Conservation (phyloP, 2,329 filamentous ascomycete genomes). For the Samsoniella hepiali region DNA sequence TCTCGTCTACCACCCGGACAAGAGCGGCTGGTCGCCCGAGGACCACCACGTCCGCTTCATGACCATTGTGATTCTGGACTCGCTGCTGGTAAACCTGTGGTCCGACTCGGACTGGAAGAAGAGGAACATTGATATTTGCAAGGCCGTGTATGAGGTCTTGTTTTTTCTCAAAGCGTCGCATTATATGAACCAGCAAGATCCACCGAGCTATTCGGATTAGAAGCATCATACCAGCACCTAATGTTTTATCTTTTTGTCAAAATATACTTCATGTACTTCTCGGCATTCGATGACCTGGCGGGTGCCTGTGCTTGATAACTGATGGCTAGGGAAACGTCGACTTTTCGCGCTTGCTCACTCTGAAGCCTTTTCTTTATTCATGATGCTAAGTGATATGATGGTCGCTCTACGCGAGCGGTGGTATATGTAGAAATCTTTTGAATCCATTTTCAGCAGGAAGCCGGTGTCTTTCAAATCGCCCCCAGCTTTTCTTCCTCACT, state of each 20-base stretch:
- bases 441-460: not conserved
- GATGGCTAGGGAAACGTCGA: not conserved
- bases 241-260: not conserved
- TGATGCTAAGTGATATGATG: slow-evolving; percentile 5
- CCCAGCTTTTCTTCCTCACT: not conserved
- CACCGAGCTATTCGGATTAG: slow-evolving; percentile 27
- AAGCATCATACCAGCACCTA: not conserved
- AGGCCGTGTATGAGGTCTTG: slow-evolving; percentile 37
- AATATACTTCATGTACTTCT: not conserved
- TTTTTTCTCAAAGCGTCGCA: slow-evolving; percentile 31
- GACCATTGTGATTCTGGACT: slow-evolving; percentile 34
- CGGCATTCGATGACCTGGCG: not conserved
- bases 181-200: slow-evolving; percentile 24
- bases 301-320: not conserved
- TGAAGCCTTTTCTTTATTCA: slow-evolving; percentile 1
- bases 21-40: slow-evolving; percentile 34
- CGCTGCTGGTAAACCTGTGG: slow-evolving; percentile 34
- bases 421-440: slow-evolving; percentile 6
- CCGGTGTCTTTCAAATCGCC: not conserved
- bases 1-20: slow-evolving; percentile 36
- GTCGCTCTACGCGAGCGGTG: slow-evolving; percentile 14
- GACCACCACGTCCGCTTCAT: slow-evolving; percentile 41
- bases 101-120: slow-evolving; percentile 32
- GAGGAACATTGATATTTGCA: slow-evolving; percentile 30
- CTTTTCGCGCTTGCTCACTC: not conserved